Evolutionary conservation across 164 flowering plant species (phyloP).

Genomic region (Cinnamomum micranthum): DNA sequence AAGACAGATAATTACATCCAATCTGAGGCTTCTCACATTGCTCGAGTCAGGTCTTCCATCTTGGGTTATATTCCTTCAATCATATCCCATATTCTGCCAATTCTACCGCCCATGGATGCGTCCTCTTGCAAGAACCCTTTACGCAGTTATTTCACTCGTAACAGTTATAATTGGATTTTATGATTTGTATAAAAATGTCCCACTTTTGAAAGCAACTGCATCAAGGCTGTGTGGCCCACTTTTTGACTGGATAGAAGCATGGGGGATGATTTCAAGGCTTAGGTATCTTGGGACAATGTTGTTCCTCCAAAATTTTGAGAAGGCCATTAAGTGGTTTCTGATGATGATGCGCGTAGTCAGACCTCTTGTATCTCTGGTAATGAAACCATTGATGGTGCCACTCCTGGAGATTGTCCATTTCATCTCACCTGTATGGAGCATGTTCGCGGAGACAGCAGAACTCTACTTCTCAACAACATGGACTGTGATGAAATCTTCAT

Average conservation of each 20-base stretch:
- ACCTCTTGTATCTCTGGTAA: constrained; percentile 12
- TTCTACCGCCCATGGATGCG: constrained; percentile 34
- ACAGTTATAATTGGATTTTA: constrained; percentile 33
- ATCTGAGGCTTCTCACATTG: constrained; percentile 28
- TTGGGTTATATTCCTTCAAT: constrained; percentile 37
- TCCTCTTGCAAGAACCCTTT: constrained; percentile 27
- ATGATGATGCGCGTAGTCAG: constrained; percentile 10
- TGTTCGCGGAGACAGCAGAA: constrained; percentile 12
- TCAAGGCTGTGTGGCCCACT: constrained; percentile 29
- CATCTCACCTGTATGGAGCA: constrained; percentile 22
- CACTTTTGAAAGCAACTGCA: constrained; percentile 30
- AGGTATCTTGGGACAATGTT: constrained; percentile 32
- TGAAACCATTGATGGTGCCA: constrained; percentile 23
- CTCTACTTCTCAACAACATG: constrained; percentile 11
- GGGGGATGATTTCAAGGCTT: constrained; percentile 34
- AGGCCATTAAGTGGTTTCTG: constrained; percentile 24
- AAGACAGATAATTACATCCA: constrained; percentile 24
- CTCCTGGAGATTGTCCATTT: constrained; percentile 18
- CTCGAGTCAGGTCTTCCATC: constrained; percentile 35
- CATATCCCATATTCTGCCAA: constrained; percentile 28
- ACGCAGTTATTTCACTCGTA: constrained; percentile 24
- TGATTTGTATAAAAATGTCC: constrained; percentile 32
- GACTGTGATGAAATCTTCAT: constrained; percentile 17
- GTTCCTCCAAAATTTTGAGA: constrained; percentile 29
- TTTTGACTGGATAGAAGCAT: constrained; percentile 29